Conservation (phyloP, 1,139 yeast species). For the Geotrichum siamense region DNA sequence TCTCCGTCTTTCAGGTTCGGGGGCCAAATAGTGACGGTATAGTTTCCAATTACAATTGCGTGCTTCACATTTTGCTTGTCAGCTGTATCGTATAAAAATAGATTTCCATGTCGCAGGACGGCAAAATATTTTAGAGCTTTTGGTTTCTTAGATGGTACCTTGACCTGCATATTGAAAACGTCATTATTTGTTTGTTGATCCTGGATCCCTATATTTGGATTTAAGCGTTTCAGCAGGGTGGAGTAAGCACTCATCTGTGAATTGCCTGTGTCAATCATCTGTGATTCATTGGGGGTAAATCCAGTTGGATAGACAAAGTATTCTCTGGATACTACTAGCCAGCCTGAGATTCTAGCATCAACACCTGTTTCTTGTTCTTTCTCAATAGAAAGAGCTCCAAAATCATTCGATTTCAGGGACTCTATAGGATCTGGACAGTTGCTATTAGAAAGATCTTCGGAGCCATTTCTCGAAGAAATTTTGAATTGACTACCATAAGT, state of each 20-base stretch:
- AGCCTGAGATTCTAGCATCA: slow-evolving; percentile 61
- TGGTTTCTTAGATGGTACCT: slow-evolving; percentile 19
- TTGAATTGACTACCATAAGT: neutral
- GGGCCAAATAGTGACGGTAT: slow-evolving; percentile 83
- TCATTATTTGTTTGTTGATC: neutral
- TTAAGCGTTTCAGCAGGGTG: neutral
- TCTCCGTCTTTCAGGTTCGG: slow-evolving; percentile 62
- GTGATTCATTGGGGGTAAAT: slow-evolving; percentile 19
- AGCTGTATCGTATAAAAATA: slow-evolving; percentile 71
- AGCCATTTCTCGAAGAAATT: slow-evolving; percentile 1
- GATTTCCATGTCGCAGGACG: slow-evolving; percentile 63
- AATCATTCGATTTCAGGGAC: too few species aligned
- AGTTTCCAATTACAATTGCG: slow-evolving; percentile 67
- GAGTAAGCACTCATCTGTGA: slow-evolving; percentile 41
- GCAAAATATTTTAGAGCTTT: slow-evolving; percentile 33
- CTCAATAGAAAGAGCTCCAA: too few species aligned
- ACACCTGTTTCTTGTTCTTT: slow-evolving; percentile 55
- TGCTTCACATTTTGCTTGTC: slow-evolving; percentile 61
- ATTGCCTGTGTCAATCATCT: neutral
- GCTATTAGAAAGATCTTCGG: too few species aligned
- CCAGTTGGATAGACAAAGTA: slow-evolving; percentile 45
- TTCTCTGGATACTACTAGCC: slow-evolving; percentile 78
- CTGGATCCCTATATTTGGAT: neutral
- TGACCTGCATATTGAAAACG: neutral
- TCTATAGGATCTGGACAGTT: too few species aligned